phyloP scores from a whole-genome alignment of 441 rosid species.

The Bocquillonia castaneifolia region DNA sequence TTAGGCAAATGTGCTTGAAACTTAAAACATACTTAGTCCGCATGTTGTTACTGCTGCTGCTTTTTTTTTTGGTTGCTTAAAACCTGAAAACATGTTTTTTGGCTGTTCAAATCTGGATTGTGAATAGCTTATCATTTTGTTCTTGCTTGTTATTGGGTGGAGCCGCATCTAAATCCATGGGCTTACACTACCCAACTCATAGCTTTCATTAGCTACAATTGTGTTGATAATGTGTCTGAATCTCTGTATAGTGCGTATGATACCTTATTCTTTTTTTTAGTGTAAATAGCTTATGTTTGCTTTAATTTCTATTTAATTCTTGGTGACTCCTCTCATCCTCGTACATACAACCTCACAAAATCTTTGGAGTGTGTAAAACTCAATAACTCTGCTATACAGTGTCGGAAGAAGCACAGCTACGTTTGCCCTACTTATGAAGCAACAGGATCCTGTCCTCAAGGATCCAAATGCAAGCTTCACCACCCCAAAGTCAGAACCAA shows the following conservation, averaged over 20 bases:
- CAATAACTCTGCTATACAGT: slow-evolving; percentile 58
- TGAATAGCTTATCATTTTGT: not conserved
- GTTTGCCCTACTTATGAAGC: slow-evolving; percentile 75
- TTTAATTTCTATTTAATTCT: not conserved
- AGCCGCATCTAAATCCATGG: not conserved
- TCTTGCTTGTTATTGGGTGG: not conserved
- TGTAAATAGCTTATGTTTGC: not conserved
- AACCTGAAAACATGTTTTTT: not conserved
- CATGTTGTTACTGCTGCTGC: not conserved
- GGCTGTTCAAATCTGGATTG: not conserved
- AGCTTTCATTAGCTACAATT: not conserved
- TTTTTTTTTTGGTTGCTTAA: not conserved
- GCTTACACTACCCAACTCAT: not conserved
- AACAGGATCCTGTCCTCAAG: slow-evolving; percentile 71
- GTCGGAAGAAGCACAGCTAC: slow-evolving; percentile 92
- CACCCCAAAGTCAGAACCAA: slow-evolving; percentile 67
- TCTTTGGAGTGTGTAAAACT: slow-evolving; percentile 30
- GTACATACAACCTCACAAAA: slow-evolving; percentile 23
- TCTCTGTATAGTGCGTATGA: not conserved
- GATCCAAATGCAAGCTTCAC: slow-evolving; percentile 88
- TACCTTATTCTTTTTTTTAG: not conserved
- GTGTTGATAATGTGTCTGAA: not conserved
- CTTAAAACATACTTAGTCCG: not conserved
- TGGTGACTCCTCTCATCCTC: slow-evolving; percentile 21
- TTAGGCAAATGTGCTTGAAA: not conserved